A percentile compares a stretch with the other conserved stretches of the same genome.
phyloP scores from a whole-genome alignment of 495 filamentous ascomycete genomes.

The Aspergillus asperescens region DNA sequence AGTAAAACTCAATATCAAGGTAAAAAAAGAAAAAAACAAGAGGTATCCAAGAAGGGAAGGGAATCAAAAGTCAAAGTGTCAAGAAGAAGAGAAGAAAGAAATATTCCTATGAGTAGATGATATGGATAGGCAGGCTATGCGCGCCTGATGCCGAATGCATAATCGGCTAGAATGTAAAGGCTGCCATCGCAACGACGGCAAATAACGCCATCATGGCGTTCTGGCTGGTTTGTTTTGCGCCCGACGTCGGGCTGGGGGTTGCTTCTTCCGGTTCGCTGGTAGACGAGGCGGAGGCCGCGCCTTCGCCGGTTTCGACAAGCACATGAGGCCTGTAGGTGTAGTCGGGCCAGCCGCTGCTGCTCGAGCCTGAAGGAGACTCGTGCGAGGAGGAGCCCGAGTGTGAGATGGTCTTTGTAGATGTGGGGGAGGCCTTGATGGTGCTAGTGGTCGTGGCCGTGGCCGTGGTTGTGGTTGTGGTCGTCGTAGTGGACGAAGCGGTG shows the following conservation, averaged over 20 bases:
- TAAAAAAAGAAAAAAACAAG: not conserved
- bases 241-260: conserved; percentile 6
- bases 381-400: conserved; percentile 23
- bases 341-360: conserved; percentile 20
- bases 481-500: conserved; percentile 4
- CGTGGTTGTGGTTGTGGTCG: conserved; percentile 5
- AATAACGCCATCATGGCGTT: conserved; percentile 11
- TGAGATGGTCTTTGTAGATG: conserved; percentile 24
- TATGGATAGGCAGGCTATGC: not conserved
- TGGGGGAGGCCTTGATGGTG: conserved; percentile 16
- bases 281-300: not conserved
- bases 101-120: not conserved
- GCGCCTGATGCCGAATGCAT: not conserved
- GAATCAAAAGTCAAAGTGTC: conserved; percentile 13
- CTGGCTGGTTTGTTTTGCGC: conserved; percentile 2
- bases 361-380: conserved; percentile 17
- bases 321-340: conserved; percentile 34
- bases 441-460: conserved; percentile 20
- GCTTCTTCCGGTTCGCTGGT: conserved; percentile 5
- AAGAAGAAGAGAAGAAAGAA: conserved; percentile 16
- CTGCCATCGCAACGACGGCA: conserved; percentile 9
- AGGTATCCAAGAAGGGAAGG: conserved; percentile 17
- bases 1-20: conserved; percentile 10
- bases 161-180: not conserved
- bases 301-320: conserved; percentile 24